Percentiles rank a stretch among this genome's conserved stretches.
Evolutionary conservation across 129 eudicot species (phyloP).

Genomic region (Ambrosia artemisiifolia): DNA sequence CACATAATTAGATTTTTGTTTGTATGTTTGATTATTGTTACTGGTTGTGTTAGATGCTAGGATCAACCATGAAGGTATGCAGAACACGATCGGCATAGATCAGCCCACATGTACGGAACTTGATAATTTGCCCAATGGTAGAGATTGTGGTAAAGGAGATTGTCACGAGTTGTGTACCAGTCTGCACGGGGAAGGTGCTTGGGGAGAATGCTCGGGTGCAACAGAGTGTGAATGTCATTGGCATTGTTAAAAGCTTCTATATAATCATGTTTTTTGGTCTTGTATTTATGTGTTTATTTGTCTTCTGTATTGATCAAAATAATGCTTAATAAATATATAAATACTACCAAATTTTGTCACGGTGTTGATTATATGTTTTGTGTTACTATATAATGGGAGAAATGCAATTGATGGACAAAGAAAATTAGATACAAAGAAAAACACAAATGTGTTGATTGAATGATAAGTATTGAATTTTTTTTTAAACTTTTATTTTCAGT

Average conservation of each 20-base stretch:
- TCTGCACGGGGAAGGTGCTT: neutral
- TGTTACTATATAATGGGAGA: no score
- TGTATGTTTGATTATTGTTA: neutral
- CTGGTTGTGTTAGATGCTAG: neutral
- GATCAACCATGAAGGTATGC: neutral
- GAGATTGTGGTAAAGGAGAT: neutral
- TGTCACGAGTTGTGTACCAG: neutral
- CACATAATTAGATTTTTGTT: neutral
- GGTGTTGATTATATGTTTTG: no score
- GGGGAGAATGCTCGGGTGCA: neutral
- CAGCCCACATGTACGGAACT: neutral
- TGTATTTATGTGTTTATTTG: no score
- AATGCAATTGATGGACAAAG: no score
- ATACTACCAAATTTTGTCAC: no score
- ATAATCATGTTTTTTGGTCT: neutral
- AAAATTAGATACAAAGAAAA: no score
- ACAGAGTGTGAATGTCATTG: neutral
- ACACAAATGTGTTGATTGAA: no score
- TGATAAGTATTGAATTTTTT: no score
- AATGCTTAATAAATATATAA: no score
- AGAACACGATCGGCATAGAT: neutral
- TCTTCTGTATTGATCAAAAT: neutral
- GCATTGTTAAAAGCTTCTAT: neutral
- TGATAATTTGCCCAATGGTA: neutral
- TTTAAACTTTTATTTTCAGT: no score